phyloP scores from a whole-genome alignment of 2,329 filamentous ascomycete genomes.

The Fusarium ramigenum region DNA sequence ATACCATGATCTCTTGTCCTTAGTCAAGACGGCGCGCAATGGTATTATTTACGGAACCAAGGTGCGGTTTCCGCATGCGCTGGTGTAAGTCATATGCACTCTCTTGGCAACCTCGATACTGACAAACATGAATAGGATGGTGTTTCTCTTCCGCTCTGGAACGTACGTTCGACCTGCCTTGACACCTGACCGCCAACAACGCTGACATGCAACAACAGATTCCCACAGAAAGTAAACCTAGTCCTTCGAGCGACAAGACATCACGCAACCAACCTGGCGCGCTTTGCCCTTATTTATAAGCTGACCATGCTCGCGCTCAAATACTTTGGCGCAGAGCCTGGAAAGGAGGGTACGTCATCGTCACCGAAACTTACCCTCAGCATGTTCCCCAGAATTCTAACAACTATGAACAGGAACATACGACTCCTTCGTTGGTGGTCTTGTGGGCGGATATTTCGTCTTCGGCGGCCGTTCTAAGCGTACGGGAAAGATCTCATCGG shows the following conservation, averaged over 20 bases:
- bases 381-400: background rate
- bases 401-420: slow-evolving; percentile 63
- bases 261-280: slow-evolving; percentile 90
- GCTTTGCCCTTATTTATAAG: slow-evolving; percentile 94
- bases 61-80: slow-evolving; percentile 96
- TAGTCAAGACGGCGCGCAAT: slow-evolving; percentile 95
- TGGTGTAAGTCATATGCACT: slow-evolving; percentile 66
- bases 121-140: slow-evolving; percentile 71
- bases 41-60: slow-evolving; percentile 96
- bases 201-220: slow-evolving; percentile 47
- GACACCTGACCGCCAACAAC: background rate
- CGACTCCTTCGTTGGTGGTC: slow-evolving; percentile 86
- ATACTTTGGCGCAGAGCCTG: slow-evolving; percentile 64
- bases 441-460: slow-evolving; percentile 90
- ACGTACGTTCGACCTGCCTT: slow-evolving; percentile 63
- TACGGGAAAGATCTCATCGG: slow-evolving; percentile 74
- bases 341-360: slow-evolving; percentile 65
- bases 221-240: slow-evolving; percentile 80
- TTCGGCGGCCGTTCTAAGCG: slow-evolving; percentile 77
- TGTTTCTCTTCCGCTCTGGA: slow-evolving; percentile 93
- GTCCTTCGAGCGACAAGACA: slow-evolving; percentile 88
- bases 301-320: slow-evolving; percentile 78
- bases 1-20: slow-evolving; percentile 83
- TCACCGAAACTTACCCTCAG: background rate
- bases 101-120: slow-evolving; percentile 14